phyloP scores from a whole-genome alignment of 192 early-diverging fungal species.

The Thoreauomyces humboldtii region DNA sequence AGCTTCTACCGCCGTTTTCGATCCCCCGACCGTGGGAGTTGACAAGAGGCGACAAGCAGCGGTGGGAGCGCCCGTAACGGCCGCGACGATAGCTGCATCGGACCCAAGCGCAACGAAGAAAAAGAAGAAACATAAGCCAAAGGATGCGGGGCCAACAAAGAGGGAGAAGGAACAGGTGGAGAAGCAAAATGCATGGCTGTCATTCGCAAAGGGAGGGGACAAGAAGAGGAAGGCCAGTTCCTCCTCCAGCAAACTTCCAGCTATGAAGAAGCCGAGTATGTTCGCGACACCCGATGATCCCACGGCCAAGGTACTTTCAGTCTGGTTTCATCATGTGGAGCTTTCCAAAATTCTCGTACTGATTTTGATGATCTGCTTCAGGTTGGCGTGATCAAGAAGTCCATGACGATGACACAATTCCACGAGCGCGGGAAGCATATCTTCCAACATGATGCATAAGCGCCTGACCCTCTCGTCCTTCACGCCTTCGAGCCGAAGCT shows the following conservation, averaged over 20 bases:
- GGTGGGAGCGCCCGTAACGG: conserved; percentile 18
- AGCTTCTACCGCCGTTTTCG: conserved; percentile 16
- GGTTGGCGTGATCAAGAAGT: conserved; percentile 79
- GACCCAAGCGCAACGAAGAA: conserved; percentile 41
- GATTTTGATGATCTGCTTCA: no score
- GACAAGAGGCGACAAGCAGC: conserved; percentile 14
- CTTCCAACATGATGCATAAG: conserved; percentile 48
- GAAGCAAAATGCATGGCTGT: conserved; percentile 75
- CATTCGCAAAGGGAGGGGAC: conserved; percentile 60
- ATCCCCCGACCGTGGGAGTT: conserved; percentile 35
- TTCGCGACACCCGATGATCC: conserved; percentile 82
- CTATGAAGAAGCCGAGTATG: conserved; percentile 68
- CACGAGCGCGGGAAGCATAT: conserved; percentile 74
- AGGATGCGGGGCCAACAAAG: conserved; percentile 37
- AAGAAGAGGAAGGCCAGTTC: conserved; percentile 37
- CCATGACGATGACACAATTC: conserved; percentile 75
- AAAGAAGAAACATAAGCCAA: conserved; percentile 47
- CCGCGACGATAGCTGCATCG: conserved; percentile 28
- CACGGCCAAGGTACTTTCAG: conserved; percentile 74
- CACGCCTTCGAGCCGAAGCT: no score
- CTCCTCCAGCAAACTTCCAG: conserved; percentile 17
- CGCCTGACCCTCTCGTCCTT: no score
- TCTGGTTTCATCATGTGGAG: no score
- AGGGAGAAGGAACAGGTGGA: conserved; percentile 57
- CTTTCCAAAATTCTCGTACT: no score